Evolutionary conservation across 2,329 filamentous ascomycete genomes (phyloP), one percentile per base, ranked within the genome.

Genomic region (Aquanectria penicillioides): DNA sequence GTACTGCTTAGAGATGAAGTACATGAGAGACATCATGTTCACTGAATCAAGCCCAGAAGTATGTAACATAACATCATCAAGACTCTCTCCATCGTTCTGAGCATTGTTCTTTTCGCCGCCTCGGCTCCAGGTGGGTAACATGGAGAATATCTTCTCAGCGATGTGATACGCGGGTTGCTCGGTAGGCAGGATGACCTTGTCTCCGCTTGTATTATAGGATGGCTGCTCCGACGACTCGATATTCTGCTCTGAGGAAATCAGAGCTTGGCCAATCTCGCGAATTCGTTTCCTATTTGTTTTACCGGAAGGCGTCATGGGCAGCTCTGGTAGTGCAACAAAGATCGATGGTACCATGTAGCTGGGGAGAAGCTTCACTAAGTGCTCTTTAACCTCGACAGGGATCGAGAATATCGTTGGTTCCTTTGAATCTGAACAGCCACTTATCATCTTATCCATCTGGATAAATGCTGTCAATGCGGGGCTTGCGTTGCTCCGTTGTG

Each of bases 251-350:
- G n/a, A n/a, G n/a, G n/a, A n/a, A n/a, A n/a, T n/a, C n/a, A n/a
- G n/a, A n/a, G 77, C 77, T 11, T 76, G 8, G 34, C 20, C 46
- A 8, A 38, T 38, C 9, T 29, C 15, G 9, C 46, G 46, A 3
- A 49, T 13, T 6, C 20, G 31, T 25, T 44, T 62, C 0, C 63
- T 44, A 34, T 69, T 50, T 4, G 48, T 22, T 40, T 70, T 70
- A 17, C 56, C 66, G 1, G 62, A 59, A 0, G 52, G 8, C 2
- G 57, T 63, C 13, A 61, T 43, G 3, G 66, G 67, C 3, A 70
- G 36, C 5, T 48, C 13, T 2, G 11, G 12, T 13, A 66, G 22
- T 2, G 44, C 36, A 26, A 69, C 62, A 12, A 57, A 66, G 7
- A 61, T 20, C 1, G 52, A 50, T 1, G 67, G 67, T 1, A 68